phyloP scores from a whole-genome alignment of 345 rosid species.

The Euphorbia pulcherrima region DNA sequence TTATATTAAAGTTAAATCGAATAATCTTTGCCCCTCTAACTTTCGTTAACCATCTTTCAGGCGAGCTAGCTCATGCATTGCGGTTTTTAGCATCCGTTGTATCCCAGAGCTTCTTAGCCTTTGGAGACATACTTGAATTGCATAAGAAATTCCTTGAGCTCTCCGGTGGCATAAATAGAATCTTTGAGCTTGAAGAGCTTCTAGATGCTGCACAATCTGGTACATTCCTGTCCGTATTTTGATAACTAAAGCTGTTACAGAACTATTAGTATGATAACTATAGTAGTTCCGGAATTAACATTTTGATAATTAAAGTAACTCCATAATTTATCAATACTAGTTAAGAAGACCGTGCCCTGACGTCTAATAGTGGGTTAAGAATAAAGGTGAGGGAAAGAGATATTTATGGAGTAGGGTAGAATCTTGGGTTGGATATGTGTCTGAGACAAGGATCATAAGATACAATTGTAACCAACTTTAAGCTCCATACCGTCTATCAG shows the following conservation, averaged over 20 bases:
- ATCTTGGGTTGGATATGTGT: no score
- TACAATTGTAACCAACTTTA: no score
- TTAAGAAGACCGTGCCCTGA: no score
- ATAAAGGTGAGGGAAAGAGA: no score
- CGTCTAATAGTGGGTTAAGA: no score
- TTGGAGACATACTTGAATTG: constrained; percentile 93
- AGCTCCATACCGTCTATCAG: not conserved
- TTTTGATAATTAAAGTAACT: no score
- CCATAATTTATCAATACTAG: no score
- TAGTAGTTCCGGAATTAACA: not conserved
- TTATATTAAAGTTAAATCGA: not conserved
- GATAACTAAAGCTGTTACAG: no score
- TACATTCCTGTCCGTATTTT: constrained; percentile 22
- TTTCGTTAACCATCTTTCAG: constrained; percentile 38
- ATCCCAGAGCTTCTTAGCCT: constrained; percentile 96
- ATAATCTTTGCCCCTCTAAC: not conserved
- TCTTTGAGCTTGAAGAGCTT: constrained; percentile 95
- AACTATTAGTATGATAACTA: no score
- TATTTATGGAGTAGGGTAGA: no score
- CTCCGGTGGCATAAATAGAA: constrained; percentile 82
- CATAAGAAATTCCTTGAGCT: constrained; percentile 88
- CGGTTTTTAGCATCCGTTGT: constrained; percentile 96
- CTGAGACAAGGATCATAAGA: no score
- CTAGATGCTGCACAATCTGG: constrained; percentile 84
- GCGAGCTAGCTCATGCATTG: constrained; percentile 91